These are phyloP conservation scores for Boletus sensibilis DNA, from an alignment of 768 basidiomycete species.

Conservation along the genomic window DNA sequence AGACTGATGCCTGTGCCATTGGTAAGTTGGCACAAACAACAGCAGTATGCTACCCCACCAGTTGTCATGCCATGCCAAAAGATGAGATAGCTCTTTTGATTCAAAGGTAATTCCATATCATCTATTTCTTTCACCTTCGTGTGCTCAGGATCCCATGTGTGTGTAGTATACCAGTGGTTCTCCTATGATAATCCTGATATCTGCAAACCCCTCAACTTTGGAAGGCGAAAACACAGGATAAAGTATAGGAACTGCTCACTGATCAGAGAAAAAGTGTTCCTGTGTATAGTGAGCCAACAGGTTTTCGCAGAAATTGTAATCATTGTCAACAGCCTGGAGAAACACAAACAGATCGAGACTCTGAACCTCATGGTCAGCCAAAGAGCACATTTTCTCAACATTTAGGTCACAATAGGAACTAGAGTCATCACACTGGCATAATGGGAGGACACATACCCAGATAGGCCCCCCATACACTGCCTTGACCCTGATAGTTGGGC, in stretches of 20 bases:
- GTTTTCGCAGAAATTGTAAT: conserved; percentile 72
- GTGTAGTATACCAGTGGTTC: conserved; percentile 78
- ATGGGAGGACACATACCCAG: conserved; percentile 84
- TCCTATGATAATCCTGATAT: conserved; percentile 91
- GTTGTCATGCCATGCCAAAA: conserved; percentile 98
- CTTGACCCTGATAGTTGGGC: conserved; percentile 82
- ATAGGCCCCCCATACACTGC: conserved; percentile 92
- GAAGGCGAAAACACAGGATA: conserved; percentile 95
- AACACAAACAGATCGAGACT: conserved; percentile 65
- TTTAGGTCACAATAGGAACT: conserved; percentile 63
- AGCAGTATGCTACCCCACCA: conserved; percentile 84
- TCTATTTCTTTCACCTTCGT: conserved; percentile 68
- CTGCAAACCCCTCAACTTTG: conserved; percentile 78
- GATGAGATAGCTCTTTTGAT: conserved; percentile 73
- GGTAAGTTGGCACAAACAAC: no score
- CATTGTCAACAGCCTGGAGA: conserved; percentile 54
- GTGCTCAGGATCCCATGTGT: conserved; percentile 83
- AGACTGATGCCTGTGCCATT: no score
- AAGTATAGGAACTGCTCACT: conserved; percentile 82
- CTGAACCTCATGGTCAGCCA: conserved; percentile 27
- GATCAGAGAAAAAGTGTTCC: conserved; percentile 97
- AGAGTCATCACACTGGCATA: conserved; percentile 78
- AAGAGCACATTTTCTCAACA: conserved; percentile 29
- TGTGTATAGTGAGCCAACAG: conserved; percentile 86
- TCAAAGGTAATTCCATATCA: no score